Conservation (phyloP, 2,329 filamentous ascomycete genomes). For the Fusarium ambrosium region DNA sequence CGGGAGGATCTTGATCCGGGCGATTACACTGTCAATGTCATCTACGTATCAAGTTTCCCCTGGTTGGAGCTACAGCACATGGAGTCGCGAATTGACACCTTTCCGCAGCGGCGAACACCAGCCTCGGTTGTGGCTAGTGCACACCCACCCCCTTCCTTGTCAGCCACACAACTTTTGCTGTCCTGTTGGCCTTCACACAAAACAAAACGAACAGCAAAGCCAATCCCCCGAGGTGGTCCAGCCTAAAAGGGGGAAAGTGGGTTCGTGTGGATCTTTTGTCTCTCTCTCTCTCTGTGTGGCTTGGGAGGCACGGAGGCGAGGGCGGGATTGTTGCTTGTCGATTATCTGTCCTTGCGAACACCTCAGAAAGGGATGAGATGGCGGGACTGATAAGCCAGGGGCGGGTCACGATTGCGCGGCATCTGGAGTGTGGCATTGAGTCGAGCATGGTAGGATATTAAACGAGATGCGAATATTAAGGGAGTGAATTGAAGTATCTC, state of each 20-base stretch:
- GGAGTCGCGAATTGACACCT: slow-evolving; percentile 50
- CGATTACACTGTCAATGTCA: slow-evolving; percentile 9
- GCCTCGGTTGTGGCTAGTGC: background rate
- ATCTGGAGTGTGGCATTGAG: slow-evolving; percentile 21
- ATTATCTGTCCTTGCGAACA: slow-evolving; percentile 39
- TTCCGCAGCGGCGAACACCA: slow-evolving; percentile 37
- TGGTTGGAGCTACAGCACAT: slow-evolving; percentile 38
- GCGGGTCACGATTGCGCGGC: slow-evolving; percentile 39
- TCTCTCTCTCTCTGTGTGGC: slow-evolving; percentile 19
- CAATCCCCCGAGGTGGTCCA: slow-evolving; percentile 10
- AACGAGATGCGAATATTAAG: background rate
- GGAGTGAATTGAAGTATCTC: background rate
- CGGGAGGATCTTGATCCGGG: background rate
- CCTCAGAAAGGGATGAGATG: slow-evolving; percentile 41
- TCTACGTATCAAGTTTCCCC: slow-evolving; percentile 14
- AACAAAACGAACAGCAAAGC: slow-evolving; percentile 28
- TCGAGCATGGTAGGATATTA: background rate
- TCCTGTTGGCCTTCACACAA: background rate
- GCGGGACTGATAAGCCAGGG: slow-evolving; percentile 32
- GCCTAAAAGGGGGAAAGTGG: slow-evolving; percentile 42
- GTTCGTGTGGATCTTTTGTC: slow-evolving; percentile 5
- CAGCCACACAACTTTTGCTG: slow-evolving; percentile 38
- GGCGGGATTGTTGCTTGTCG: slow-evolving; percentile 15
- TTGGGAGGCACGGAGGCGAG: slow-evolving; percentile 11
- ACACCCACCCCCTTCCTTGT: background rate